These are phyloP conservation scores for Pichia thaimueangensis DNA, from an alignment of 805 yeast genomes.

Conservation along the genomic window DNA sequence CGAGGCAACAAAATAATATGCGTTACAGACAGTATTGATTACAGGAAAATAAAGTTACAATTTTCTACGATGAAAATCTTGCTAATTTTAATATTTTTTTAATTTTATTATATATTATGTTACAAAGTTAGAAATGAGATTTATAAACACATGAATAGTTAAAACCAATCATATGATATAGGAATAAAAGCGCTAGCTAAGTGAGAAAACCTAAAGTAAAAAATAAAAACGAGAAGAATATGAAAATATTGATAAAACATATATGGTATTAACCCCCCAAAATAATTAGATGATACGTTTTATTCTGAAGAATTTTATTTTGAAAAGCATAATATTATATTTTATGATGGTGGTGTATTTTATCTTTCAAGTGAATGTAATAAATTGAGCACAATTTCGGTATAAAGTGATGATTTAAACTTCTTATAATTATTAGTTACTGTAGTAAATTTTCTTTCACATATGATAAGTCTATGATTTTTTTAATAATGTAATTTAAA, in stretches of 20 bases:
- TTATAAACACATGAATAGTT: not conserved
- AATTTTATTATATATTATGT: slow-evolving; percentile 2
- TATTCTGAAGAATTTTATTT: slow-evolving; percentile 6
- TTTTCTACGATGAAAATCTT: too few species aligned
- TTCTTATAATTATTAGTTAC: not conserved
- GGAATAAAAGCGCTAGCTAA: not conserved
- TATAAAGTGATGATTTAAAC: slow-evolving; percentile 1
- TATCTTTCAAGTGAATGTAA: not conserved
- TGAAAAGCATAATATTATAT: not conserved
- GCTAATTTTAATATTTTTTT: not conserved
- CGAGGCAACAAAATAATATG: too few species aligned
- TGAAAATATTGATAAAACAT: not conserved
- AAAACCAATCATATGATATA: not conserved
- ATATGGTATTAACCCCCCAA: too few species aligned
- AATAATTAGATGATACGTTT: not conserved
- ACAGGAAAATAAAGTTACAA: too few species aligned
- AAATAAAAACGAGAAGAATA: slow-evolving; percentile 2
- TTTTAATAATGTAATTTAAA: too few species aligned
- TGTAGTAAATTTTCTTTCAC: not conserved
- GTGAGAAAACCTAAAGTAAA: not conserved
- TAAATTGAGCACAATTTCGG: not conserved
- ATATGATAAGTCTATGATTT: not conserved
- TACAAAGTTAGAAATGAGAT: slow-evolving; percentile 2
- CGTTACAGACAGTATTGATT: too few species aligned
- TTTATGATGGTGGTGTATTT: too few species aligned